phyloP scores from a whole-genome alignment of 352 stramenopile genomes.

The Blastocystis sp. region DNA sequence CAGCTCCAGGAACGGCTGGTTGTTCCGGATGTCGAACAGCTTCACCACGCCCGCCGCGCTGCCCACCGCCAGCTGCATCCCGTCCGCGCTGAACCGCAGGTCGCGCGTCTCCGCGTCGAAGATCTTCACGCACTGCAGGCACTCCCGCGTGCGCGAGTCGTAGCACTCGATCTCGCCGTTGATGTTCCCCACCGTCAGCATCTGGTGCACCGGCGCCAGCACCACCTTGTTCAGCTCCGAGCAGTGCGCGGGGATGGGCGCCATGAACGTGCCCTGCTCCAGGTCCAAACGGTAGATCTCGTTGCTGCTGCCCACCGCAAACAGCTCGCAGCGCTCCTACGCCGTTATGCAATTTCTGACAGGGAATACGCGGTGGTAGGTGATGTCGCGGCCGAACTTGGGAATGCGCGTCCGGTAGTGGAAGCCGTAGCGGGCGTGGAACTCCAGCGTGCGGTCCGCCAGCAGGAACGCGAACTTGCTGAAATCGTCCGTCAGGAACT shows the following conservation, averaged over 20 bases:
- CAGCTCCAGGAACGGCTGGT: conserved; percentile 87
- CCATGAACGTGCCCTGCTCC: conserved; percentile 91
- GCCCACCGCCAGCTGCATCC: conserved; percentile 74
- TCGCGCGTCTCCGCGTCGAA: conserved; percentile 49
- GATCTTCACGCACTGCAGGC: conserved; percentile 58
- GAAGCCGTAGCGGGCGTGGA: conserved; percentile 94
- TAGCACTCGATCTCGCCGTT: conserved; percentile 71
- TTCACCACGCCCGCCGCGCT: conserved; percentile 88
- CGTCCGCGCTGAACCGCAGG: conserved; percentile 36
- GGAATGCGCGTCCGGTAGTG: conserved; percentile 92
- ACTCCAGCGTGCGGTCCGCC: conserved; percentile 88
- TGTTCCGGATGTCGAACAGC: conserved; percentile 92
- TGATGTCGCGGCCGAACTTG: conserved; percentile 93
- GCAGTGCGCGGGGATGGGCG: conserved; percentile 78
- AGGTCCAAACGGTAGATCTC: conserved; percentile 93
- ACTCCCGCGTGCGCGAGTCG: conserved; percentile 61
- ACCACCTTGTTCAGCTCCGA: conserved; percentile 82
- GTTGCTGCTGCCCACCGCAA: conserved; percentile 82
- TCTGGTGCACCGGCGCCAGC: conserved; percentile 84
- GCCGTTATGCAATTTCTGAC: neutral
- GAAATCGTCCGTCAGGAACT: conserved; percentile 90
- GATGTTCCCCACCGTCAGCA: conserved; percentile 79
- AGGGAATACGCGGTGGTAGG: conserved; percentile 81
- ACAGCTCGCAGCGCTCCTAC: conserved; percentile 88
- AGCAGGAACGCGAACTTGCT: conserved; percentile 94